These are phyloP conservation scores for Tricholoma hemisulphureum DNA, from an alignment of 768 basidiomycete genomes.

Conservation along the genomic window DNA sequence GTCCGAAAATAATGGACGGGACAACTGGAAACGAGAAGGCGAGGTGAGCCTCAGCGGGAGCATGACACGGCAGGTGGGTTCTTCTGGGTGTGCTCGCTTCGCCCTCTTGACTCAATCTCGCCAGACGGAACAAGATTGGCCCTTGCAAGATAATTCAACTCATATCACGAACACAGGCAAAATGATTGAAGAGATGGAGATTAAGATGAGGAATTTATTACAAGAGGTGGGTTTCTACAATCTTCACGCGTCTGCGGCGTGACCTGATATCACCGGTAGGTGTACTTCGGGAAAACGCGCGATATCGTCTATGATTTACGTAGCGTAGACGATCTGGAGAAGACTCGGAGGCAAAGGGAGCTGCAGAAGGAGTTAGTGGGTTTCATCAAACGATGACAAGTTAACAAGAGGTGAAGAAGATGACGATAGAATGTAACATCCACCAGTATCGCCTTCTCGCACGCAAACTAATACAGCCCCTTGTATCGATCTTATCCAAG, in stretches of 20 bases:
- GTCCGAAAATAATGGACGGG: conserved; percentile 37
- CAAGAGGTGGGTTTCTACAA: conserved; percentile 76
- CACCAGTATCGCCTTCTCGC: neutral
- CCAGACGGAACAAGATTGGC: conserved; percentile 84
- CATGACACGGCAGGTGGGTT: conserved; percentile 91
- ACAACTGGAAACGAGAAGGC: conserved; percentile 62
- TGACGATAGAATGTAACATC: neutral
- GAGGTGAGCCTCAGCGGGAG: conserved; percentile 88
- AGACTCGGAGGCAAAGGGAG: conserved; percentile 75
- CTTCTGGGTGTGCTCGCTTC: neutral
- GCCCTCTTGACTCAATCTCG: neutral
- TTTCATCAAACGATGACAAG: conserved; percentile 65
- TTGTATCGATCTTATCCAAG: too few species aligned
- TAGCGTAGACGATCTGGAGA: conserved; percentile 82
- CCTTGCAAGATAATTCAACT: conserved; percentile 72
- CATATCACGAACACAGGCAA: conserved; percentile 93
- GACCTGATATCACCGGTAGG: conserved; percentile 38
- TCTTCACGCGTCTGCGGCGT: neutral
- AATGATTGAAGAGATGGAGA: conserved; percentile 99
- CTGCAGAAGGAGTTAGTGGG: conserved; percentile 90
- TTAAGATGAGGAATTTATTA: conserved; percentile 95
- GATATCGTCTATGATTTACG: conserved; percentile 93
- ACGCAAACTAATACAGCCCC: neutral
- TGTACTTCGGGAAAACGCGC: conserved; percentile 95
- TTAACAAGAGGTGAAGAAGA: neutral